Percentiles rank a stretch among this genome's conserved stretches.
Evolutionary conservation across 2,329 filamentous ascomycete species (phyloP).

Genomic region (Aspergillus chevalieri): DNA sequence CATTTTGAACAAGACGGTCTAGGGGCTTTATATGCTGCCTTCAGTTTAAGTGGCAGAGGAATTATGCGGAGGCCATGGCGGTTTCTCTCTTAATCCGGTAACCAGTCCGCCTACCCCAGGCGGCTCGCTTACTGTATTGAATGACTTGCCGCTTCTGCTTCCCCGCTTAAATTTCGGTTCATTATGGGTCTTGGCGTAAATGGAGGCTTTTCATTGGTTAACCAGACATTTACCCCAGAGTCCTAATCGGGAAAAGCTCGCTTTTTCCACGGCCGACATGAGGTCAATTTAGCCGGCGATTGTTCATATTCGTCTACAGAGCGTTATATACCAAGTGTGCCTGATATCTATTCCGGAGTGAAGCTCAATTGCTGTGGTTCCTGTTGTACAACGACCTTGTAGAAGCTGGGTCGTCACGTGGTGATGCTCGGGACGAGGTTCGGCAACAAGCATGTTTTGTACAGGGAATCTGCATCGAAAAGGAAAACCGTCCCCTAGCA

Average conservation of each 20-base stretch:
- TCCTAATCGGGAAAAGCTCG: neutral
- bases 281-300: neutral
- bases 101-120: conserved; percentile 9
- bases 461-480: too few species aligned
- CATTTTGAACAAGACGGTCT: neutral
- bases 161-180: neutral
- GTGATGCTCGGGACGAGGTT: neutral
- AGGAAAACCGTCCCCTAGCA: too few species aligned
- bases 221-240: neutral
- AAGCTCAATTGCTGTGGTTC: too few species aligned
- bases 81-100: conserved; percentile 4
- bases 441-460: neutral
- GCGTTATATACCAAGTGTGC: neutral
- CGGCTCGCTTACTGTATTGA: neutral
- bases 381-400: too few species aligned
- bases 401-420: neutral
- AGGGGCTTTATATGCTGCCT: conserved; percentile 11
- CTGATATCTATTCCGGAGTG: neutral
- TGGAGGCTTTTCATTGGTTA: neutral
- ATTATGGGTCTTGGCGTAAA: neutral
- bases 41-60: conserved; percentile 1
- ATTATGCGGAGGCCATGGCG: conserved; percentile 7
- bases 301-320: too few species aligned
- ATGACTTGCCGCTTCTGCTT: conserved; percentile 6
- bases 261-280: neutral